Evolutionary conservation across 129 eudicot genomes (phyloP).

Genomic region (Flaveria sonorensis): DNA sequence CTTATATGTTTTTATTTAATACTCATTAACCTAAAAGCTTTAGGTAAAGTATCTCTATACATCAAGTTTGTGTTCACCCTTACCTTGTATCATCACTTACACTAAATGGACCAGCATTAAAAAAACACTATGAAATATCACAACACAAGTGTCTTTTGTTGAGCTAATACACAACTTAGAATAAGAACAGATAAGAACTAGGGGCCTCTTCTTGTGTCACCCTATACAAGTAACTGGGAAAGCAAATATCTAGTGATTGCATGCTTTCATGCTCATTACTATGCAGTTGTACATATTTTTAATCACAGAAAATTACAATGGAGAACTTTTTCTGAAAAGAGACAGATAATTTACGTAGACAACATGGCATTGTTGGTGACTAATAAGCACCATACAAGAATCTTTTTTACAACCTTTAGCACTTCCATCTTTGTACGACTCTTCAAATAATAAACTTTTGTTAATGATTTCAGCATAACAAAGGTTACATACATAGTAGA

Average conservation of each 20-base stretch:
- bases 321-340: not conserved
- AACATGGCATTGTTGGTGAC: not conserved
- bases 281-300: not conserved
- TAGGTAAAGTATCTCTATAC: not conserved
- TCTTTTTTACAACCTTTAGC: not conserved
- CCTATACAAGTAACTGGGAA: not conserved
- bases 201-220: not conserved
- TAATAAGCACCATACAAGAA: not conserved
- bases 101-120: not conserved
- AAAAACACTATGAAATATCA: not conserved
- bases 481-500: not conserved
- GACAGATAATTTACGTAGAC: not conserved
- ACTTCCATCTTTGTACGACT: not conserved
- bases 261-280: not conserved
- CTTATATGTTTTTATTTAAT: too few relatives aligned
- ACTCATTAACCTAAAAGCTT: too few relatives aligned
- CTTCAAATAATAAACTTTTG: not conserved
- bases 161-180: not conserved
- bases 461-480: not conserved
- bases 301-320: not conserved
- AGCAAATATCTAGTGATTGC: not conserved
- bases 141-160: not conserved
- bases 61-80: not conserved
- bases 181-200: not conserved
- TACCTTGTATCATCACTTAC: not conserved